A percentile compares a stretch with the other conserved stretches of the same genome.
These are phyloP conservation scores for Nissolia schottii DNA, from an alignment of 306 rosid species.

Conservation along the genomic window DNA sequence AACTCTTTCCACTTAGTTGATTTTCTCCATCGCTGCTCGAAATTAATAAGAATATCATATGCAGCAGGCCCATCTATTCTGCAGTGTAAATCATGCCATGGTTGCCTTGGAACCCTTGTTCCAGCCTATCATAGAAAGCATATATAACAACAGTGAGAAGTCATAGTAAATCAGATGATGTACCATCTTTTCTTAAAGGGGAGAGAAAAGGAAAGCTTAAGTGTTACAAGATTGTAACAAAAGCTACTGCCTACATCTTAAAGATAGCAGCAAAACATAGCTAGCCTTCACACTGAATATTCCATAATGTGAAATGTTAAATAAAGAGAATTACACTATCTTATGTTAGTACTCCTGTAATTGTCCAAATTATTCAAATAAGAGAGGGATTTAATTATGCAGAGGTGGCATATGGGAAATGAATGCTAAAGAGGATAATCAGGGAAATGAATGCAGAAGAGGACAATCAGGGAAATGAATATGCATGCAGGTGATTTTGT, in stretches of 20 bases:
- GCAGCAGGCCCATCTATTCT: slow-evolving; percentile 97
- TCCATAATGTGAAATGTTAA: background rate
- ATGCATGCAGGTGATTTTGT: too few relatives aligned
- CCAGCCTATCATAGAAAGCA: slow-evolving; percentile 54
- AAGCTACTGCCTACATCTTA: background rate
- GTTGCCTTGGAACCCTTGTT: slow-evolving; percentile 78
- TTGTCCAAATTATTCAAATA: too few relatives aligned
- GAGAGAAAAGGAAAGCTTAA: background rate
- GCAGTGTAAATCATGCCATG: slow-evolving; percentile 98
- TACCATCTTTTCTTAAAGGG: background rate
- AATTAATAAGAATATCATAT: slow-evolving; percentile 86
- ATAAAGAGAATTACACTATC: background rate
- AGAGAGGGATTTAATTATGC: too few relatives aligned
- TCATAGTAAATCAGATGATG: slow-evolving; percentile 4
- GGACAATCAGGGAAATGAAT: too few relatives aligned
- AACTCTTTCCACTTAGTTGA: slow-evolving; percentile 78
- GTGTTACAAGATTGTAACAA: slow-evolving; percentile 8
- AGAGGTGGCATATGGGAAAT: too few relatives aligned
- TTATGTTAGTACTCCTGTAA: too few relatives aligned
- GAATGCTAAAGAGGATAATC: too few relatives aligned
- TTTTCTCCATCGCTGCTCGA: slow-evolving; percentile 94
- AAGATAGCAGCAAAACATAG: slow-evolving; percentile 2
- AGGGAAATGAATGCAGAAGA: too few relatives aligned
- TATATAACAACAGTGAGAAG: background rate
- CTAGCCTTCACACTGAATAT: background rate